phyloP scores from a whole-genome alignment of 495 filamentous ascomycete genomes.

The Podospora pseudocomata region DNA sequence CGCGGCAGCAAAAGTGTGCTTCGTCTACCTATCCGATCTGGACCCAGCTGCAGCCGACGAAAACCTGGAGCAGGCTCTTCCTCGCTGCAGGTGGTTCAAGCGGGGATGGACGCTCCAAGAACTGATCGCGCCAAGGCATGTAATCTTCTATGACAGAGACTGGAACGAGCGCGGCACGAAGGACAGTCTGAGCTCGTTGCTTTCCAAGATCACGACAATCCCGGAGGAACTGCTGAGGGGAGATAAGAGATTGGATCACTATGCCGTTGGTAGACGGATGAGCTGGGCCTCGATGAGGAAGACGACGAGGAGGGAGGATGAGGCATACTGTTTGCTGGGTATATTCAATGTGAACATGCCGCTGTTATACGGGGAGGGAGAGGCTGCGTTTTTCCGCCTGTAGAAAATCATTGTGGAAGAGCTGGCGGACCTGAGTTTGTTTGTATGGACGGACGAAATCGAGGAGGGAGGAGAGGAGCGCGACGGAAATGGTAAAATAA shows the following conservation, averaged over 20 bases:
- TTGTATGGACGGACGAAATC: conserved; percentile 2
- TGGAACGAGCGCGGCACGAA: conserved; percentile 28
- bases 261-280: conserved; percentile 9
- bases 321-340: conserved; percentile 16
- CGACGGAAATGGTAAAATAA: no score
- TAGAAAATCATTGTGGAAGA: conserved; percentile 8
- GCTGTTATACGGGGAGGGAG: conserved; percentile 18
- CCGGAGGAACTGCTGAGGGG: not conserved
- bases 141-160: conserved; percentile 30
- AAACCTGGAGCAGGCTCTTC: not conserved
- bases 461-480: no score
- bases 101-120: conserved; percentile 39
- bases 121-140: conserved; percentile 25
- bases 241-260: not conserved
- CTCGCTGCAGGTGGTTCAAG: conserved; percentile 29
- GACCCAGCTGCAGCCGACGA: not conserved
- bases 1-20: conserved; percentile 27
- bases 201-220: conserved; percentile 12
- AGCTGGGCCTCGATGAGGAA: conserved; percentile 10
- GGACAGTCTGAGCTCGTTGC: conserved; percentile 14
- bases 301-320: conserved; percentile 15
- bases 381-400: conserved; percentile 12
- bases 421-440: conserved; percentile 1
- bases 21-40: conserved; percentile 25
- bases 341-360: conserved; percentile 18